Conservation (phyloP, 768 basidiomycete genomes). For the Porphyrellus cyaneotinctus region DNA sequence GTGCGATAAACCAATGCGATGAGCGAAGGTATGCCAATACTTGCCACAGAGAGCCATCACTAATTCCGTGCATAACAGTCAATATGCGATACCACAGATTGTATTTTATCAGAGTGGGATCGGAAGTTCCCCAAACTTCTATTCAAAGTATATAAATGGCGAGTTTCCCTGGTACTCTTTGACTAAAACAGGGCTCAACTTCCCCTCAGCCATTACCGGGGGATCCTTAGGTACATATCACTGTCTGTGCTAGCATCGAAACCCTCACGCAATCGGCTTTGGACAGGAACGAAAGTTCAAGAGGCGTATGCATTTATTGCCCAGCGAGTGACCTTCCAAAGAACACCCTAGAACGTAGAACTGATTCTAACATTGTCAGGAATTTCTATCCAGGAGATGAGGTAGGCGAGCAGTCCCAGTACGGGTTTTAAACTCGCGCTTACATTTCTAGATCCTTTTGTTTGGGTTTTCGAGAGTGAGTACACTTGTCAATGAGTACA, state of each 20-base stretch:
- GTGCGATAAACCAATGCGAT: no score
- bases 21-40: no score
- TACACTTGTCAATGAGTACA: not conserved
- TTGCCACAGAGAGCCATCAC: no score
- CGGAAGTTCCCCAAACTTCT: slow-evolving; percentile 52
- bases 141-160: slow-evolving; percentile 62
- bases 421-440: not conserved
- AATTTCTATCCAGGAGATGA: slow-evolving; percentile 73
- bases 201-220: slow-evolving; percentile 47
- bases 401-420: slow-evolving; percentile 34
- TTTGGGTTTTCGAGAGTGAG: slow-evolving; percentile 74
- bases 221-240: slow-evolving; percentile 55
- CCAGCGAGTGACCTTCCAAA: slow-evolving; percentile 46
- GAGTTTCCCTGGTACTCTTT: slow-evolving; percentile 7
- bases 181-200: slow-evolving; percentile 5
- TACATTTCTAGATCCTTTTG: slow-evolving; percentile 56
- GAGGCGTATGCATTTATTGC: slow-evolving; percentile 77
- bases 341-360: not conserved
- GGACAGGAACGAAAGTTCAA: slow-evolving; percentile 72
- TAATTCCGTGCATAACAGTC: slow-evolving; percentile 18
- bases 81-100: slow-evolving; percentile 50
- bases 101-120: slow-evolving; percentile 66
- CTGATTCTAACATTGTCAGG: slow-evolving; percentile 32
- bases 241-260: no score
- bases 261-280: slow-evolving; percentile 36